Conservation (phyloP, 305 asterid genomes). For the Caryopteris hybrid region DNA sequence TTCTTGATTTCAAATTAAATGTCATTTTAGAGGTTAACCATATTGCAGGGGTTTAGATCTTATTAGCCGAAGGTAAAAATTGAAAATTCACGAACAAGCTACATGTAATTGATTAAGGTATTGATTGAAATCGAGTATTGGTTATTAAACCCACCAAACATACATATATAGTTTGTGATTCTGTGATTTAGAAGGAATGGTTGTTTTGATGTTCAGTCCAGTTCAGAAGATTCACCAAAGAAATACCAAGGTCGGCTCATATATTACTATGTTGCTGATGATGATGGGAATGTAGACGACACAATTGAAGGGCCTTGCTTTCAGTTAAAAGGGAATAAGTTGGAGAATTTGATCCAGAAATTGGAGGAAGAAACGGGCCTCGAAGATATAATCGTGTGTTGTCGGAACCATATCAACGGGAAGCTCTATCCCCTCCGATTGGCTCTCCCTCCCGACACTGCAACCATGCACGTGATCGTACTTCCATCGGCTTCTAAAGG, state of each 20-base stretch:
- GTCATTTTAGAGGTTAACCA: too few species aligned
- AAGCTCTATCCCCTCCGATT: constrained; percentile 68
- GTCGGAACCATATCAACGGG: constrained; percentile 48
- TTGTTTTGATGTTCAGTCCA: constrained; percentile 34
- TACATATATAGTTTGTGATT: background rate
- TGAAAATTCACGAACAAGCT: too few species aligned
- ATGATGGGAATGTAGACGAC: constrained; percentile 49
- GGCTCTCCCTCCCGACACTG: constrained; percentile 74
- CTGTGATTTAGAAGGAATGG: background rate
- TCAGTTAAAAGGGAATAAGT: constrained; percentile 50
- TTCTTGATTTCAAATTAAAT: too few species aligned
- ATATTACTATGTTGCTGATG: constrained; percentile 51
- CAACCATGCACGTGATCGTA: constrained; percentile 55
- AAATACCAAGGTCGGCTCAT: constrained; percentile 56
- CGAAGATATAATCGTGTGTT: constrained; percentile 48
- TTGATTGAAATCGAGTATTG: too few species aligned
- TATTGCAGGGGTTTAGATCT: too few species aligned
- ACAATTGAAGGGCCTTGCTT: constrained; percentile 47
- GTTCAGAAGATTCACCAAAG: constrained; percentile 28
- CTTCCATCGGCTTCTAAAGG: constrained; percentile 63
- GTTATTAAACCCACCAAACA: background rate
- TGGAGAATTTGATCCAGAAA: constrained; percentile 51
- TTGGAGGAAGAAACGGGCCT: constrained; percentile 74
- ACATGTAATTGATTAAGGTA: too few species aligned
- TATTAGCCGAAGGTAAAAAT: too few species aligned